Evolutionary conservation across 129 eudicot species (phyloP).

Genomic region (Ambrosia trifida): DNA sequence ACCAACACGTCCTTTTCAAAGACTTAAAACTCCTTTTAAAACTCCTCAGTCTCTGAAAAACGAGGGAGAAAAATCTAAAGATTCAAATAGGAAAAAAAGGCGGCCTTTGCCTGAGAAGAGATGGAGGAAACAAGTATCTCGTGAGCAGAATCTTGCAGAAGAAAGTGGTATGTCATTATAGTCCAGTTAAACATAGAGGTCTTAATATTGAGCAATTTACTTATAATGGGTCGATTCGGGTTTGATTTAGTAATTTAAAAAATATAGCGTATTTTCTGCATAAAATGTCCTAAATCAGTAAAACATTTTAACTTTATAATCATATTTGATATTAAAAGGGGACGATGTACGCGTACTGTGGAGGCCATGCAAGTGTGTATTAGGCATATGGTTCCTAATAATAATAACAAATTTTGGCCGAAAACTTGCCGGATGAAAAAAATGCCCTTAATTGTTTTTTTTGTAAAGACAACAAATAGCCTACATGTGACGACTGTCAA

Average conservation of each 20-base stretch:
- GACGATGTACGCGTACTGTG: not conserved
- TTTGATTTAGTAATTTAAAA: not conserved
- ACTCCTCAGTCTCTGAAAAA: slow-evolving; percentile 42
- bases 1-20: slow-evolving; percentile 74
- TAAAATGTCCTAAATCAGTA: not conserved
- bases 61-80: slow-evolving; percentile 43
- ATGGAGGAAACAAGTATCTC: slow-evolving; percentile 64
- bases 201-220: not conserved
- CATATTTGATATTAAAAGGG: not conserved
- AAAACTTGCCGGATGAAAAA: not conserved
- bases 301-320: not conserved
- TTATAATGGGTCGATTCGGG: not conserved
- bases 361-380: not conserved
- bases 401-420: not conserved
- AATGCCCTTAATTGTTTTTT: not conserved
- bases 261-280: not conserved
- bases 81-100: slow-evolving; percentile 49
- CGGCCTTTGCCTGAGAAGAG: slow-evolving; percentile 88
- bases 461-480: not conserved
- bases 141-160: slow-evolving; percentile 46
- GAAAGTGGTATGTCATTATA: slow-evolving; percentile 52
- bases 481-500: not conserved
- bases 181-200: not conserved
- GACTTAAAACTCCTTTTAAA: slow-evolving; percentile 66
- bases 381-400: not conserved